Evolutionary conservation across 352 stramenopile species (phyloP).

Genomic region (Detonula confervacea): DNA sequence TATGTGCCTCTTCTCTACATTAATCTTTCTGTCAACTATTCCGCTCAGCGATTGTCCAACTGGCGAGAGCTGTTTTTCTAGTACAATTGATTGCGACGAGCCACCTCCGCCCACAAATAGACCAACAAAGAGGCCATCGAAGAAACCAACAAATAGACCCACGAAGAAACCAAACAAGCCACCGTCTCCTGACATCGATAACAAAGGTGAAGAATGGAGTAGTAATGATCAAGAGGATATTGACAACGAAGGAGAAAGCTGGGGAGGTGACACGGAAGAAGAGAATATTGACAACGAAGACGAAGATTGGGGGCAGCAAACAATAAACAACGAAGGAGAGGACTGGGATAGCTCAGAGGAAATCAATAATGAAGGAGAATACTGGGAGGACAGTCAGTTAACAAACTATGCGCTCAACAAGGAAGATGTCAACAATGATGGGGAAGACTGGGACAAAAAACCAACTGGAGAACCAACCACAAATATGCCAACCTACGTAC

Average conservation of each 20-base stretch:
- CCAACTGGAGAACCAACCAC: conserved; percentile 1
- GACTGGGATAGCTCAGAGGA: conserved; percentile 1
- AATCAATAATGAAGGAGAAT: conserved; percentile 42
- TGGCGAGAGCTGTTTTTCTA: conserved; percentile 45
- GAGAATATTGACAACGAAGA: conserved; percentile 14
- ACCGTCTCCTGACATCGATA: conserved; percentile 5
- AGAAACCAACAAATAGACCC: not conserved
- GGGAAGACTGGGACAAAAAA: conserved; percentile 26
- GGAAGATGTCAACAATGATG: conserved; percentile 27
- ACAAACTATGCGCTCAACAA: too few relatives aligned
- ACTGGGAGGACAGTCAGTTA: conserved; percentile 11
- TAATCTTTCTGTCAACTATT: not conserved
- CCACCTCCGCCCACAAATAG: conserved; percentile 12
- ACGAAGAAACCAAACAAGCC: not conserved
- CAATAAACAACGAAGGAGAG: conserved; percentile 18
- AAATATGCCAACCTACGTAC: conserved; percentile 16
- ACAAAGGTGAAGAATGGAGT: conserved; percentile 35
- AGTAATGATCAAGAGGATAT: conserved; percentile 13
- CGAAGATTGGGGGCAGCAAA: not conserved
- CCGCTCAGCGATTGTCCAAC: conserved; percentile 35
- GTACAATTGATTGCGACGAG: conserved; percentile 37
- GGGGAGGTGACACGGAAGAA: not conserved
- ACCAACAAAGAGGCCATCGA: not conserved
- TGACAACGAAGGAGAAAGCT: conserved; percentile 31
- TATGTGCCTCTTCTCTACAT: too few relatives aligned